Evolutionary conservation across 2,329 filamentous ascomycete genomes (phyloP).

Genomic region (Ophiostoma sp.): DNA sequence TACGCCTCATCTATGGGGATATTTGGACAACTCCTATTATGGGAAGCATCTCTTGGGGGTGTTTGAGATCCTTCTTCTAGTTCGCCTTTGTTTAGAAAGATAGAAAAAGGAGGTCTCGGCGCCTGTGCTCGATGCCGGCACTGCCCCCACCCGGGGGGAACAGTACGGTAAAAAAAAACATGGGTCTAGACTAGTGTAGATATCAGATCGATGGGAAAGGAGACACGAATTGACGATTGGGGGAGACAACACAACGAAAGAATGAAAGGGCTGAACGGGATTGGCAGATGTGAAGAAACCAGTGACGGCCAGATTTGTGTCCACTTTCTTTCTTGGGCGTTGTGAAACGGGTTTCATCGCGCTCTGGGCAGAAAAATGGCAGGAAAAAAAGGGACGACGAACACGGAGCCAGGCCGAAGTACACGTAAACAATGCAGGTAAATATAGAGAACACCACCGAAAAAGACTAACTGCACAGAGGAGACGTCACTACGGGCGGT

Average conservation of each 20-base stretch:
- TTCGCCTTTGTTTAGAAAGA: neutral
- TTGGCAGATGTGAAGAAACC: neutral
- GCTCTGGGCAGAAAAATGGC: slow-evolving; percentile 7
- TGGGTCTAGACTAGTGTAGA: neutral
- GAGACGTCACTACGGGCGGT: neutral
- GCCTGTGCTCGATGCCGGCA: slow-evolving; percentile 19
- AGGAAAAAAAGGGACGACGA: neutral
- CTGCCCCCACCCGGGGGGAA: slow-evolving; percentile 17
- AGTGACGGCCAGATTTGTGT: neutral
- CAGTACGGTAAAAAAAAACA: neutral
- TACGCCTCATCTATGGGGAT: neutral
- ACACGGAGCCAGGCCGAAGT: neutral
- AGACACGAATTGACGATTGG: neutral
- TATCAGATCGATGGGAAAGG: neutral
- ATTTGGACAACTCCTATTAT: neutral
- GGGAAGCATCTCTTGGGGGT: neutral
- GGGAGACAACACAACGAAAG: neutral
- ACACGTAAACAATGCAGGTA: neutral
- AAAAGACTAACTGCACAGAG: neutral
- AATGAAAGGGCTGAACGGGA: neutral
- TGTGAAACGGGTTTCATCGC: slow-evolving; percentile 21
- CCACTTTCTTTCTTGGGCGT: slow-evolving; percentile 15
- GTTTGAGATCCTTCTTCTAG: neutral
- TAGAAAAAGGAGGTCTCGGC: neutral
- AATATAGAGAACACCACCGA: neutral